Base-by-base conservation (phyloP, 169 alveolate species). In the Ichthyophthirius multifiliis region DNA sequence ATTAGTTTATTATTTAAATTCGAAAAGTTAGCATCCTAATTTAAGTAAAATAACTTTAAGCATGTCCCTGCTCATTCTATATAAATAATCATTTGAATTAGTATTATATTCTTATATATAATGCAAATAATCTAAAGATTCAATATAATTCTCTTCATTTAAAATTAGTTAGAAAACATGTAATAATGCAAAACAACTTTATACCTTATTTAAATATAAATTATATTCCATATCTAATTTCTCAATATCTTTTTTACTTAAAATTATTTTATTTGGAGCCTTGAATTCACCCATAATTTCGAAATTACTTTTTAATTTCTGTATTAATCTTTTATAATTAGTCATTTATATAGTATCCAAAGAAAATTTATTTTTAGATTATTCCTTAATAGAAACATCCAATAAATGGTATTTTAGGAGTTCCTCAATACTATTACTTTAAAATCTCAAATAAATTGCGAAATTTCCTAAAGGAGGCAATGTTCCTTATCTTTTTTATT, bases 21-120 rank as follows among this genome's bases (percentile, higher is more conserved):
- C 71, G 31, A 55, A 55, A 2, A 55, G 18, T 1, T 16, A 55
- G 43, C 71, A 55, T 10, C 71, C 31, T 1, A 39, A 55, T 27
- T 55, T 55, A 10, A 55, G 18, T 27, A 55, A 27, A 20, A 55
- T n/a, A 7, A 55, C 71, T 55, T 55, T 55, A 16, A 55, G 31
- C 71, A 55, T 55, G 15, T 55, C 71, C 31, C 71, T 55, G 23
- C 43, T 27, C 71, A 55, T 55, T 27, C 71, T 34, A 55, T 55
- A 55, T n/a, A 55, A 55, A 39, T 55, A 55, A 23, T 55, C 71
- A 7, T 55, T 55, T 55, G 23, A 55, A 55, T 55, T 55, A 5
- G 71, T 55, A 23, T 55, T 55, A 27, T 55, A 55, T 23, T 27
- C 20, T 7, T 55, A 55, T 13, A 55, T 23, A 55, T 55, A 55